These are phyloP conservation scores for Phaeomoniella chlamydospora DNA, from an alignment of 2,329 filamentous ascomycete species.

Conservation along the genomic window DNA sequence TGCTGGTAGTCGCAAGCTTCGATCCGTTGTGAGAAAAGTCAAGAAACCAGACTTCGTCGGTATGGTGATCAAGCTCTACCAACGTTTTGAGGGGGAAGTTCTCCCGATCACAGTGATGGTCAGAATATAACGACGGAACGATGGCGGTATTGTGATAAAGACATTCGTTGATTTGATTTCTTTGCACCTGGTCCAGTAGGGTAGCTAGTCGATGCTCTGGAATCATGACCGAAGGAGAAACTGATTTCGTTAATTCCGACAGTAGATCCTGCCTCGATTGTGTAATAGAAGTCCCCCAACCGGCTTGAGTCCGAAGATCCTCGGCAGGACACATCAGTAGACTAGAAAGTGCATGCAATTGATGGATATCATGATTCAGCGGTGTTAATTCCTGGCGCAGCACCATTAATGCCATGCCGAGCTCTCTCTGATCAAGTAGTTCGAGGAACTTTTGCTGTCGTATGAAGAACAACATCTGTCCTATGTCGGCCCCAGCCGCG, in stretches of 20 bases:
- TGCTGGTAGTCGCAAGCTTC: constrained; percentile 68
- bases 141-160: constrained; percentile 72
- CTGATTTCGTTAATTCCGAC: constrained; percentile 72
- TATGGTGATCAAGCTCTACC: constrained; percentile 56
- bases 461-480: constrained; percentile 74
- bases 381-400: constrained; percentile 79
- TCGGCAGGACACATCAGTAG: constrained; percentile 79
- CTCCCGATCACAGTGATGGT: constrained; percentile 68
- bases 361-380: constrained; percentile 60
- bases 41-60: constrained; percentile 81
- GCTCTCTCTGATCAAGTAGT: constrained; percentile 63
- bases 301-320: constrained; percentile 60
- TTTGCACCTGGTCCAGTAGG: constrained; percentile 70
- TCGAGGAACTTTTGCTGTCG: constrained; percentile 93
- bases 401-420: constrained; percentile 62
- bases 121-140: constrained; percentile 73
- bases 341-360: constrained; percentile 72
- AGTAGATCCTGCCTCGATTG: constrained; percentile 61
- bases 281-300: constrained; percentile 72
- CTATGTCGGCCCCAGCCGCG: constrained; percentile 57
- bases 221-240: constrained; percentile 94
- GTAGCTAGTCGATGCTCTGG: constrained; percentile 77
- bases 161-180: constrained; percentile 68
- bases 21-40: constrained; percentile 80
- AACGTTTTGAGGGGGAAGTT: constrained; percentile 64